These are phyloP conservation scores for Beta corolliflora DNA, from an alignment of 179 eudicot species.

Conservation along the genomic window DNA sequence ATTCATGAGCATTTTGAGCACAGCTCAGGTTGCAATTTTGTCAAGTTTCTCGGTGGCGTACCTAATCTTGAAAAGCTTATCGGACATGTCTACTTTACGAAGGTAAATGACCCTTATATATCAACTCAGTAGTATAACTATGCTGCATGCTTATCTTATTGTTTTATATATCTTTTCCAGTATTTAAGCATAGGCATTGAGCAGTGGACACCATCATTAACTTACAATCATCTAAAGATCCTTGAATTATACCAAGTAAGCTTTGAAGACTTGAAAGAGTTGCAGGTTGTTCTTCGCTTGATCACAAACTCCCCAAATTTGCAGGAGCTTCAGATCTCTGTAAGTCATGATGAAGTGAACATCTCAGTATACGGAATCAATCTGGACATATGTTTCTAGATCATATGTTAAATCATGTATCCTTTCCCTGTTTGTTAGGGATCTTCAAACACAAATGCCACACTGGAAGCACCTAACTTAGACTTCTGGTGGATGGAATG, in stretches of 20 bases:
- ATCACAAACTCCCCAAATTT: conserved; percentile 73
- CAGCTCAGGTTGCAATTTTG: conserved; percentile 72
- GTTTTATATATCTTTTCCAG: conserved; percentile 36
- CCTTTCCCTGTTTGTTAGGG: conserved; percentile 45
- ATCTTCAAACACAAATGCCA: conserved; percentile 55
- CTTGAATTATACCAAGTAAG: conserved; percentile 81
- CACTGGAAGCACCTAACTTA: conserved; percentile 51
- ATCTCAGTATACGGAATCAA: not conserved
- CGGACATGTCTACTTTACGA: conserved; percentile 92
- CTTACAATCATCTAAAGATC: conserved; percentile 58
- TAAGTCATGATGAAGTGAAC: conserved; percentile 42
- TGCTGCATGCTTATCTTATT: conserved; percentile 21
- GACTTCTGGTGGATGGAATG: conserved; percentile 64
- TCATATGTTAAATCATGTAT: conserved; percentile 13
- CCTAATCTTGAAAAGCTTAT: conserved; percentile 72
- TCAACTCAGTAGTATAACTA: not conserved
- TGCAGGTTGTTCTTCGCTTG: conserved; percentile 75
- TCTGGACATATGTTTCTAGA: not conserved
- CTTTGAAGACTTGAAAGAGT: conserved; percentile 90
- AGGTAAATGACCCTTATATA: conserved; percentile 48
- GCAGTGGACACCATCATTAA: conserved; percentile 43
- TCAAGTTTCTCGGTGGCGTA: conserved; percentile 80
- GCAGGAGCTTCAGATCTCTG: conserved; percentile 84
- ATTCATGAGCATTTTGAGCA: conserved; percentile 78
- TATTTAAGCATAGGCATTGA: conserved; percentile 84